Base-by-base conservation (phyloP, 805 yeast genomes). In the Pichia occidentalis region DNA sequence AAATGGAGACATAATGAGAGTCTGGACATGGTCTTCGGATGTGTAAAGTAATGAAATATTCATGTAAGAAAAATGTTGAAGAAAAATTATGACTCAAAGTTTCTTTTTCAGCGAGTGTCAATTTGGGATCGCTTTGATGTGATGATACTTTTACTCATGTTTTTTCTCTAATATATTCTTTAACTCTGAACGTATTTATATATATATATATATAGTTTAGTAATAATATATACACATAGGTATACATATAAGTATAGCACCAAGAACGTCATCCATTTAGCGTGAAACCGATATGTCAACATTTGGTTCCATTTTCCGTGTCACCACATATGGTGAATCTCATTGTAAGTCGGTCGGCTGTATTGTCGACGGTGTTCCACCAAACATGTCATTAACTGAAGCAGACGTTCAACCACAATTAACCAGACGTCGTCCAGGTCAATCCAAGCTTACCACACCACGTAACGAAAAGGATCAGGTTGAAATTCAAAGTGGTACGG, bases 261-360 rank as follows among this genome's bases (percentile, higher is more conserved):
- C n/a, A n/a, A n/a, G n/a, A n/a, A n/a, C n/a, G n/a, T n/a, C n/a
- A 32, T 10, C 10, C 6, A 6, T 6, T 14, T 32, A 23, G 6
- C 17, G 4, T 8, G 14, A 20, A 22, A 4, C 13, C 3, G 46
- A 21, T n/a, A 82, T 82, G 92, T 81, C 88, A 31, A 70, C 85
- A 7, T 83, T 82, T 54, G 92, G 92, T 40, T 67, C 68, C 9
- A 46, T 70, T 34, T 73, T 73, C 57, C 60, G 65, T 44, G 97
- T 90, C 49, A 90, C 97, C 46, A 90, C 98, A 22, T 90, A 87
- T 69, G 98, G 98, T 49, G 98, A 92, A 61, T 86, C 96, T 7
- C 98, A 92, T 67, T 92, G 98, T 68, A 83, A 78, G 54, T 85
- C 95, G 8, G 98, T 92, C 29, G 98, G 98, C 23, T 92, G 97